Base-by-base conservation (phyloP, 1,284 basidiomycete species). In the Tilletia caries region DNA sequence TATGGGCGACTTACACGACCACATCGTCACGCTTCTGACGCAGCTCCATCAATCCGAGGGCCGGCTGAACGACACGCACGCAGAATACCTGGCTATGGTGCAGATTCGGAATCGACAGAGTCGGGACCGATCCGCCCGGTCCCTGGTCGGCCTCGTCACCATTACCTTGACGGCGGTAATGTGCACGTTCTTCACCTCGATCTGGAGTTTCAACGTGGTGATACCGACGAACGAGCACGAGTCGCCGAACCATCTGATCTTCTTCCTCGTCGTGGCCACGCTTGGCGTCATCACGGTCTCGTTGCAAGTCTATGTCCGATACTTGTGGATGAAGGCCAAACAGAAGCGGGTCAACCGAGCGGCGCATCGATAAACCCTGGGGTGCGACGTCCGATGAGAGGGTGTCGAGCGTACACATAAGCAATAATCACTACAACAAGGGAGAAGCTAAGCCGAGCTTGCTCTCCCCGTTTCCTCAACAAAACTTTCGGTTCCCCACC, bases 1-100 rank as follows among this genome's bases (percentile, higher is more conserved):
- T 82, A 89, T 96, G 85, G 92, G 92, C 60, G 95, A 98, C 83
- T 88, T 98, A 2, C 91, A 95, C 86, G 93, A 98, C 84, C 95
- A 98, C 83, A 93, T 97, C 73, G 84, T 95, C 34, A 90, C 92
- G 1, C 86, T 97, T 73, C 91, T 95, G 77, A 90, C 91, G 76
- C 89, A 92, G 2, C 87, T 98, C 65, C 87, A 86, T n/a, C 91
- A 95, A 82, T 92, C 92, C 84, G 94, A 97, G 81, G 90, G 90
- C 46, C 90, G 93, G 83, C 86, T 98, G 29, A 90, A 90, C 70
- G 90, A 95, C 76, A 91, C 91, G 33, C 93, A 96, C 80, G 91
- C 91, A 1, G 89, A 89, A 0, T 96, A 95, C 83, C 85, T 95
- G 15, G 88, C 90, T 5, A 89, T 93, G 71, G 87, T 96, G 2